These are phyloP conservation scores for Papiliotrema terrestris DNA, from an alignment of 1,284 basidiomycete species.

Conservation along the genomic window DNA sequence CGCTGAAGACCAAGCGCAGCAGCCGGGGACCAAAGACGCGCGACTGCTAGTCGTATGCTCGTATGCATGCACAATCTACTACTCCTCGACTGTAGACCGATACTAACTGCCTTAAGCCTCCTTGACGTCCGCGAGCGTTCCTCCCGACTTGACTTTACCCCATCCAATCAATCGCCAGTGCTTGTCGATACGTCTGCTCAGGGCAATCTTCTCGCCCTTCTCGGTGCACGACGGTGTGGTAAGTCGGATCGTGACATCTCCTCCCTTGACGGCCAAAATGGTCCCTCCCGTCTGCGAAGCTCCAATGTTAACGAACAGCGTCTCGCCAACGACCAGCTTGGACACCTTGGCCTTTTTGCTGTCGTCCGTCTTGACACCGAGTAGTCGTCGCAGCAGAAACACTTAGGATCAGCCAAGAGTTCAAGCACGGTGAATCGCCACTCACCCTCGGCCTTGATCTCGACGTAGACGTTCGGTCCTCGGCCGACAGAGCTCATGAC, in stretches of 20 bases:
- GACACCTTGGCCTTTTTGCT: slow-evolving; percentile 94
- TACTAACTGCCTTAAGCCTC: slow-evolving; percentile 8
- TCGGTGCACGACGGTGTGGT: slow-evolving; percentile 91
- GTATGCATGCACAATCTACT: too few species aligned
- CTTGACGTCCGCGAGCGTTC: slow-evolving; percentile 43
- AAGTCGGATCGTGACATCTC: slow-evolving; percentile 85
- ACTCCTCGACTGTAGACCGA: too few species aligned
- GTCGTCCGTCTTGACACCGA: slow-evolving; percentile 98
- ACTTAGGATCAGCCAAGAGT: slow-evolving; percentile 42
- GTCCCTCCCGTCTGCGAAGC: slow-evolving; percentile 91
- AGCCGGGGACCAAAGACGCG: too few species aligned
- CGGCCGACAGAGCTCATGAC: slow-evolving; percentile 92
- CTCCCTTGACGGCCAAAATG: slow-evolving; percentile 85
- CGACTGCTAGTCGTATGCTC: too few species aligned
- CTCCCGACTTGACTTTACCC: slow-evolving; percentile 44
- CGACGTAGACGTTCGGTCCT: slow-evolving; percentile 89
- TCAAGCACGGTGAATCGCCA: background rate
- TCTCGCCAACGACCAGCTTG: slow-evolving; percentile 89
- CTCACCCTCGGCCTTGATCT: slow-evolving; percentile 51
- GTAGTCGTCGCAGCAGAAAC: slow-evolving; percentile 85
- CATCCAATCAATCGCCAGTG: slow-evolving; percentile 73
- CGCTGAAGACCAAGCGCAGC: too few species aligned
- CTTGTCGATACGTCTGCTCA: slow-evolving; percentile 90
- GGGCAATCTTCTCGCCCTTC: slow-evolving; percentile 89
- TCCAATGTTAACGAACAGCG: slow-evolving; percentile 89